Evolutionary conservation across 495 filamentous ascomycete species (phyloP), one percentile per base, ranked within the genome.

Genomic region (Cryomyces minteri): DNA sequence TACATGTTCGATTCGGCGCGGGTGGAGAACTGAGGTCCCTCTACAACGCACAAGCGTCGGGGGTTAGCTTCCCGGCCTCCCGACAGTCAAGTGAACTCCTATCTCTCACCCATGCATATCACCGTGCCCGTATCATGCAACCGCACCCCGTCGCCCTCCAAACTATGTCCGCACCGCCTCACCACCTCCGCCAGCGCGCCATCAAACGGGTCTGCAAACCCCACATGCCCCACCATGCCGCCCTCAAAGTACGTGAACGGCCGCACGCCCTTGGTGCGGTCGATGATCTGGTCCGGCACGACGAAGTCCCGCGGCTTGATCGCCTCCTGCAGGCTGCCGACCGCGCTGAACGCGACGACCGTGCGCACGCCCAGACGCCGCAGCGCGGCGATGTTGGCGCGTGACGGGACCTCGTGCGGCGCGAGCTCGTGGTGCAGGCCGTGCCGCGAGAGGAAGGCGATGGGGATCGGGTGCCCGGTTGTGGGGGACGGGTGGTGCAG

Each of bases 11-110:
- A 86, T 67, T 99, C 90, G 42, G 88, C 87, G 53, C 90, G 86
- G n/a, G 92, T 96, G 55, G 77, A 84, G 74, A 99, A 99, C 55
- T 92, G 83, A 4, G 90, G 90, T 3, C 90, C 90, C 70, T 98
- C 85, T 79, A 40, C 33, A 40, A 10, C 18, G 41, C 1, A 34
- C 5, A 1, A 18, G 7, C 39, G 12, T 32, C 4, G 32, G 2
- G 9, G 1, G 9, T 38, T 8, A 9, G 28, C 40, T 18, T 41
- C 11, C 25, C 40, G 2, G 10, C 40, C 40, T 10, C 1, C 40
- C 12, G 4, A 47, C 9, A 45, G 37, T 5, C 28, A n/a, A 14
- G 18, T 11, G 32, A 41, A 14, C 9, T 18, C 9, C 10, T n/a
- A 4, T 31, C 9, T 65, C 72, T 25, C 67, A 83, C 79, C 83